A percentile compares a stretch with the other conserved stretches of the same genome.
These are phyloP conservation scores for Trichosanthes cucumerina DNA, from an alignment of 306 rosid genomes.

Conservation along the genomic window DNA sequence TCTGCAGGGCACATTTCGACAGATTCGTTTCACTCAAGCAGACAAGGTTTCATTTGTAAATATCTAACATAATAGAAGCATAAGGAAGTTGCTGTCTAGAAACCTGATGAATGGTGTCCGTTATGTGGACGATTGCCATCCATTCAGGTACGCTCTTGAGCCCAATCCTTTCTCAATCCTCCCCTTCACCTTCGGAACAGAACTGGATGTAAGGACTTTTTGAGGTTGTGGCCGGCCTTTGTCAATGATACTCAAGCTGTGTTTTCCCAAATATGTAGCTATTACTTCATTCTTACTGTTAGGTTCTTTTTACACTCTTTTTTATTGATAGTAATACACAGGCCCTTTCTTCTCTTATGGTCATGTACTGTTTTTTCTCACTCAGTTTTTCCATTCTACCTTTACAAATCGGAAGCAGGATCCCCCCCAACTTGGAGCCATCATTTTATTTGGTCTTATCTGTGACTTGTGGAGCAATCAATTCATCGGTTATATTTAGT, in stretches of 20 bases:
- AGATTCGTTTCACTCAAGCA: slow-evolving; percentile 15
- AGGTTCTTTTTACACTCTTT: background rate
- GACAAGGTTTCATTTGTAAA: slow-evolving; percentile 75
- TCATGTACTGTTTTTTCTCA: background rate
- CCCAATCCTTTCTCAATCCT: slow-evolving; percentile 41
- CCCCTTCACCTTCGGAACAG: slow-evolving; percentile 30
- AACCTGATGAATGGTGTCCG: slow-evolving; percentile 33
- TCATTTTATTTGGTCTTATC: background rate
- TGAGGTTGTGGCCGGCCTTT: slow-evolving; percentile 47
- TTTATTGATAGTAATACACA: background rate
- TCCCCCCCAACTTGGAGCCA: background rate
- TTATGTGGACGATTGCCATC: slow-evolving; percentile 30
- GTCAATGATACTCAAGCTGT: slow-evolving; percentile 15
- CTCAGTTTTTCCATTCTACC: background rate
- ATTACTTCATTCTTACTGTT: slow-evolving; percentile 8
- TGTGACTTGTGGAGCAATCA: background rate
- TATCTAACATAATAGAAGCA: slow-evolving; percentile 65
- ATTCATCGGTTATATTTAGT: background rate
- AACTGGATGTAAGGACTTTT: slow-evolving; percentile 56
- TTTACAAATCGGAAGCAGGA: background rate
- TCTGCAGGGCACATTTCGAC: background rate
- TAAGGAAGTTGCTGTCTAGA: slow-evolving; percentile 47
- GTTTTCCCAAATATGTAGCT: slow-evolving; percentile 6
- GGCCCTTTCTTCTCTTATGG: background rate
- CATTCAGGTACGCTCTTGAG: slow-evolving; percentile 31